A percentile compares a stretch with the other conserved stretches of the same genome.
phyloP scores from a whole-genome alignment of 345 rosid species.

The Brassica juncea region DNA sequence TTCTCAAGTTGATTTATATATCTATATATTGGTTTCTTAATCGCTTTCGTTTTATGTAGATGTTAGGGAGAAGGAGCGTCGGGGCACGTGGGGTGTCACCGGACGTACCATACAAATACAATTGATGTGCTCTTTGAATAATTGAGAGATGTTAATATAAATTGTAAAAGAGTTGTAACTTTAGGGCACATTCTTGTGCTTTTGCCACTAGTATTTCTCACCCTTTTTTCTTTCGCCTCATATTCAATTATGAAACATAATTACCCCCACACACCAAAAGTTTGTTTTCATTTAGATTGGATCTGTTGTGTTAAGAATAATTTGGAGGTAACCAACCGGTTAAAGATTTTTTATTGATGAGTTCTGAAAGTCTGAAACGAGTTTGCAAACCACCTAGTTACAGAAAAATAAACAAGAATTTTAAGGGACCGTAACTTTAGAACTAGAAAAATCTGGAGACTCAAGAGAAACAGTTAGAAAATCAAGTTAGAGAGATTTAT shows the following conservation, averaged over 20 bases:
- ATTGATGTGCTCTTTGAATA: constrained; percentile 26
- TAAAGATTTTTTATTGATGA: neutral
- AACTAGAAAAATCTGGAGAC: neutral
- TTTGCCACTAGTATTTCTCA: constrained; percentile 31
- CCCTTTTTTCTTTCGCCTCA: constrained; percentile 10
- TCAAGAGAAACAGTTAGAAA: neutral
- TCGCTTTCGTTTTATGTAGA: constrained; percentile 14
- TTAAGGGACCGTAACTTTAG: neutral
- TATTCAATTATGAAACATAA: constrained; percentile 29
- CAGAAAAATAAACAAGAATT: neutral
- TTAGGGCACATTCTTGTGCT: constrained; percentile 37
- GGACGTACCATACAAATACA: constrained; percentile 38
- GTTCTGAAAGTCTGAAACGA: neutral
- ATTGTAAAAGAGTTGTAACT: constrained; percentile 26
- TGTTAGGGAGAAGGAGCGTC: constrained; percentile 24
- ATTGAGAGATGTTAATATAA: constrained; percentile 34
- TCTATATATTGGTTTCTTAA: constrained; percentile 7
- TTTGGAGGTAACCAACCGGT: neutral
- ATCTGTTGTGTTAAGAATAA: neutral
- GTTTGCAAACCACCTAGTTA: neutral
- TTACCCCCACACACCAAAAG: constrained; percentile 27
- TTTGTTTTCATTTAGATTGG: neutral
- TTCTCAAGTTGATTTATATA: constrained; percentile 4
- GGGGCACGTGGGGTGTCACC: constrained; percentile 42
- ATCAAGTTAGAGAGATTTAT: neutral